These are phyloP conservation scores for Boechera retrofracta DNA, from an alignment of 345 rosid genomes.

Conservation along the genomic window DNA sequence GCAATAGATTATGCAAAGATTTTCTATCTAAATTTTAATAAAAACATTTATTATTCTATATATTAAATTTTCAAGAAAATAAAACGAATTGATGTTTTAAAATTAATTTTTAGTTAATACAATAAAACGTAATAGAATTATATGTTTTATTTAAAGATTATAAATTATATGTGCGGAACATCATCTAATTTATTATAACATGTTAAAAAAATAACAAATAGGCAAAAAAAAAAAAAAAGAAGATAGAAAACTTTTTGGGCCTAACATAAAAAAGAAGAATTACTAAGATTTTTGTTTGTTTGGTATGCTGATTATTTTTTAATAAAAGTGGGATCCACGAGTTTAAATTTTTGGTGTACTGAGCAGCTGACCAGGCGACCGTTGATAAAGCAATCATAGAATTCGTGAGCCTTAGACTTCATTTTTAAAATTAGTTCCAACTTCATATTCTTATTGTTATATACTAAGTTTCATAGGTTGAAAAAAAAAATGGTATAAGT, in stretches of 20 bases:
- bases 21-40: too few species aligned
- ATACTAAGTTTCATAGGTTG: background rate
- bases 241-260: too few species aligned
- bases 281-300: background rate
- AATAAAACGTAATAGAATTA: too few species aligned
- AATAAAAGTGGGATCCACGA: constrained; percentile 17
- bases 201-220: background rate
- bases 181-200: too few species aligned
- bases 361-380: constrained; percentile 43
- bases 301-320: background rate
- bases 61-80: too few species aligned
- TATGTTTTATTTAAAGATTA: too few species aligned
- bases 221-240: background rate
- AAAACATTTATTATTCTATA: too few species aligned
- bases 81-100: too few species aligned
- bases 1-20: too few species aligned
- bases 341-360: constrained; percentile 33
- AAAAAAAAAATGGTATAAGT: background rate
- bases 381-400: constrained; percentile 37
- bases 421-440: constrained; percentile 4
- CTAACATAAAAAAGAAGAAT: background rate
- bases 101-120: too few species aligned
- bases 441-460: background rate
- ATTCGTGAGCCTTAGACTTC: constrained; percentile 25
- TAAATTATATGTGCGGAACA: too few species aligned